Evolutionary conservation across 768 basidiomycete genomes (phyloP).

Genomic region (Hericium coralloides): DNA sequence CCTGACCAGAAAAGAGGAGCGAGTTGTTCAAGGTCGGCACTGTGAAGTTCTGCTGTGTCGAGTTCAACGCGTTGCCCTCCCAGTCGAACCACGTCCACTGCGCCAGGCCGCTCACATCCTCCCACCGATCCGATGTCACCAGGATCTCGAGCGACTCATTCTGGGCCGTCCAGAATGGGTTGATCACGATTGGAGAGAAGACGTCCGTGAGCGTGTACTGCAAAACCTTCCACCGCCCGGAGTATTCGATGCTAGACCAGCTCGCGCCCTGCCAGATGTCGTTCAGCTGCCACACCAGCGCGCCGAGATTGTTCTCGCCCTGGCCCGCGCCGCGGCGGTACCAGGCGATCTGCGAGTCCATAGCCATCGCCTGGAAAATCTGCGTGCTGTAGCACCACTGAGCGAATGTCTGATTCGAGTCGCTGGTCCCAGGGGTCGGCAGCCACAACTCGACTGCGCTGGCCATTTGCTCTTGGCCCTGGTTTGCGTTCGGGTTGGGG

Average conservation of each 20-base stretch:
- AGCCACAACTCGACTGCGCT: constrained; percentile 45
- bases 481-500: constrained; percentile 45
- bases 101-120: constrained; percentile 34
- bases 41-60: constrained; percentile 30
- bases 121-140: constrained; percentile 45
- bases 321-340: constrained; percentile 52
- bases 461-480: constrained; percentile 47
- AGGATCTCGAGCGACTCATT: constrained; percentile 37
- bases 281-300: constrained; percentile 51
- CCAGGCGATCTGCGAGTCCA: constrained; percentile 50
- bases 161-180: constrained; percentile 21
- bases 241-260: constrained; percentile 49
- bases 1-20: constrained; percentile 30
- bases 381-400: constrained; percentile 60
- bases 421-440: constrained; percentile 37
- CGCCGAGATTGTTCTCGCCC: constrained; percentile 50
- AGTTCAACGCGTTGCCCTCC: constrained; percentile 32
- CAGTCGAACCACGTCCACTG: constrained; percentile 54
- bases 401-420: constrained; percentile 49
- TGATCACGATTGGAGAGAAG: constrained; percentile 40
- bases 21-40: constrained; percentile 44
- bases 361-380: constrained; percentile 50
- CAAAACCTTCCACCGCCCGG: constrained; percentile 51
- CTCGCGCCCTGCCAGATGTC: constrained; percentile 54
- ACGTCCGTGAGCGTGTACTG: constrained; percentile 39